Conservation (phyloP, 768 basidiomycete genomes). For the Tulasnella calospora region DNA sequence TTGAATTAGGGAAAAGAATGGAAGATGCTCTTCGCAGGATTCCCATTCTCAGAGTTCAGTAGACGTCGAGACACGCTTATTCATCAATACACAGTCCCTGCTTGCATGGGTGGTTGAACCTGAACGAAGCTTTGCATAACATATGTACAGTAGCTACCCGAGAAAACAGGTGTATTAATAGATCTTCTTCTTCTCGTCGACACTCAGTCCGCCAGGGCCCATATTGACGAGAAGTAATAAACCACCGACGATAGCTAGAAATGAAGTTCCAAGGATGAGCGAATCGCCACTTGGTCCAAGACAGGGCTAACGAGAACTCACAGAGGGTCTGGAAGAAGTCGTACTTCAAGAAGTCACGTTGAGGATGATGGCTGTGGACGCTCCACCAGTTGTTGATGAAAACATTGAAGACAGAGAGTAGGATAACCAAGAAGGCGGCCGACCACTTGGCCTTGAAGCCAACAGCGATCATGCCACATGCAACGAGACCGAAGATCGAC, state of each 20-base stretch:
- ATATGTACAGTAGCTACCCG: not conserved
- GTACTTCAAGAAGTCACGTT: constrained; percentile 98
- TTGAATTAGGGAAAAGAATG: not conserved
- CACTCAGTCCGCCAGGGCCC: constrained; percentile 94
- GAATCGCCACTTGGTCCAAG: not conserved
- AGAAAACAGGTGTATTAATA: constrained; percentile 43
- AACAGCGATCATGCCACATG: constrained; percentile 93
- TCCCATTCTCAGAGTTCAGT: not conserved
- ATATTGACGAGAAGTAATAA: constrained; percentile 96
- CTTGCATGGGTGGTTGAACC: not conserved
- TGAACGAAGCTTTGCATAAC: not conserved
- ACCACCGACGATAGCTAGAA: constrained; percentile 85
- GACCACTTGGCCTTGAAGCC: constrained; percentile 99
- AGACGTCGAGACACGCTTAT: not conserved
- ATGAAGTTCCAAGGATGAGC: not conserved
- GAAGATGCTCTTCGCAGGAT: not conserved
- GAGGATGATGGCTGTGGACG: constrained; percentile 85
- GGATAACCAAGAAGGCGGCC: constrained; percentile 87
- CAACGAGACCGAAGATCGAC: constrained; percentile 82
- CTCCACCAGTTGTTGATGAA: constrained; percentile 99
- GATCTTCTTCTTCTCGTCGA: constrained; percentile 99
- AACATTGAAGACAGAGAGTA: constrained; percentile 92
- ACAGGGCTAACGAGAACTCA: constrained; percentile 34
- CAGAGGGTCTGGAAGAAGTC: constrained; percentile 99
- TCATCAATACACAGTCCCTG: not conserved